Conservation (phyloP, 2,329 filamentous ascomycete genomes). For the Endoconidiophora laricicola region DNA sequence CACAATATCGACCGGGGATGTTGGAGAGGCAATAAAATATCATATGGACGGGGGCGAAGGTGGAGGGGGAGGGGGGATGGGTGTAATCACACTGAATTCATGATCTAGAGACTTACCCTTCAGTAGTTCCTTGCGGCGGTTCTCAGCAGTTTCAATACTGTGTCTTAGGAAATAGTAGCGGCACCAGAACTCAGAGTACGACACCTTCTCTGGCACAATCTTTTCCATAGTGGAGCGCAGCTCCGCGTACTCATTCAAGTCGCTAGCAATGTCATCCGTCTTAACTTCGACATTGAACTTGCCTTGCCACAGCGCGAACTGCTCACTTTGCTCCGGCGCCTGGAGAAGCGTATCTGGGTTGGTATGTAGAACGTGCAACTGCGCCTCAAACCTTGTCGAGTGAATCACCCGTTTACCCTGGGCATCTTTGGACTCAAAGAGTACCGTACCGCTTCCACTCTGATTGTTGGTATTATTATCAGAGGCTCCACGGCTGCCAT, state of each 20-base stretch:
- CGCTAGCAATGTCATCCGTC: conserved; percentile 65
- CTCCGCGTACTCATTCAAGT: conserved; percentile 76
- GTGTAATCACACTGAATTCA: not conserved
- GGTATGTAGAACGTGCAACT: conserved; percentile 88
- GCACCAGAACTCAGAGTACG: conserved; percentile 81
- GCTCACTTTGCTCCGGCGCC: conserved; percentile 52
- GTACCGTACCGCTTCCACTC: conserved; percentile 40
- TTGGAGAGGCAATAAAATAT: too few species aligned
- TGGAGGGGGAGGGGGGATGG: too few species aligned
- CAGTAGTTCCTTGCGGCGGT: conserved; percentile 70
- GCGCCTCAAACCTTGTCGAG: conserved; percentile 83
- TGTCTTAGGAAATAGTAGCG: conserved; percentile 90
- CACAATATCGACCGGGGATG: too few species aligned
- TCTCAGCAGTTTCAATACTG: conserved; percentile 85
- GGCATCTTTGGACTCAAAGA: conserved; percentile 89
- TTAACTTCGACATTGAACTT: conserved; percentile 68
- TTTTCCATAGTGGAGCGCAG: conserved; percentile 83
- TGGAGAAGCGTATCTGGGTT: conserved; percentile 65
- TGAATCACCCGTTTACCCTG: conserved; percentile 87
- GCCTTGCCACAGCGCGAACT: conserved; percentile 58
- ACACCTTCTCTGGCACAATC: conserved; percentile 80
- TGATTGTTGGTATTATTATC: conserved; percentile 17
- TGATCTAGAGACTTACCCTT: conserved; percentile 47
- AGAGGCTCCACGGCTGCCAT: conserved; percentile 21
- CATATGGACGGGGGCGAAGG: too few species aligned